phyloP scores from a whole-genome alignment of 1,284 basidiomycete genomes.

The Ceratobasidium sp. region DNA sequence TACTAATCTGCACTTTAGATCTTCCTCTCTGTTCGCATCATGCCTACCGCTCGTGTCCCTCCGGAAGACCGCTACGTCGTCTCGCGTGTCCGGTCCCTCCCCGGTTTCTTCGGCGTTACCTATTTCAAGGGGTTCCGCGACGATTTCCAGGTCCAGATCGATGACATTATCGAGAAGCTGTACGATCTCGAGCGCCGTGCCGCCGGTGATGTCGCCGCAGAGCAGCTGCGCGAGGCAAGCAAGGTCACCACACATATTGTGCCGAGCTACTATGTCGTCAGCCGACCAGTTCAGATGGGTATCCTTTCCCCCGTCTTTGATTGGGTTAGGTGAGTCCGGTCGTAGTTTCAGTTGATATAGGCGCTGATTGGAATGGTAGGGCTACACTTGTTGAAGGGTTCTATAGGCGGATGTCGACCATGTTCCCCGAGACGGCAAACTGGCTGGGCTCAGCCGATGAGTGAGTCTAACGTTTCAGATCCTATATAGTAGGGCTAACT shows the following conservation, averaged over 20 bases:
- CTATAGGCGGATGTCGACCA: slow-evolving; percentile 55
- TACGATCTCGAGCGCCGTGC: slow-evolving; percentile 61
- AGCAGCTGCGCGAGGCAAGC: slow-evolving; percentile 62
- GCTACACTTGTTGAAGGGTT: slow-evolving; percentile 28
- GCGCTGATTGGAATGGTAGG: slow-evolving; percentile 15
- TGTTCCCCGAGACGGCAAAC: slow-evolving; percentile 70
- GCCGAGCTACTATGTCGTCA: slow-evolving; percentile 70
- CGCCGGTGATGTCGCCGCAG: slow-evolving; percentile 54
- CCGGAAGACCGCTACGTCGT: slow-evolving; percentile 66
- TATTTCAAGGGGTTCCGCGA: slow-evolving; percentile 74
- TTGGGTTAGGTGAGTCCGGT: slow-evolving; percentile 66
- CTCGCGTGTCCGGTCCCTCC: slow-evolving; percentile 65
- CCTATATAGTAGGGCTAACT: not conserved
- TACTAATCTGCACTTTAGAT: slow-evolving; percentile 57
- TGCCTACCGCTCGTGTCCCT: slow-evolving; percentile 64
- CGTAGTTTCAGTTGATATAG: slow-evolving; percentile 61
- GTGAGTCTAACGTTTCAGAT: slow-evolving; percentile 55
- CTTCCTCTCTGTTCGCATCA: slow-evolving; percentile 69
- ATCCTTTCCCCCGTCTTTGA: slow-evolving; percentile 57
- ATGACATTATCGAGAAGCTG: slow-evolving; percentile 66
- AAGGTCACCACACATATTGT: slow-evolving; percentile 69
- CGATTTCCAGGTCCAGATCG: slow-evolving; percentile 62
- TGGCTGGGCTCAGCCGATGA: slow-evolving; percentile 68
- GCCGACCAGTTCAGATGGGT: slow-evolving; percentile 58
- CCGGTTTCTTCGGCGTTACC: slow-evolving; percentile 72